Evolutionary conservation across 805 yeast genomes (phyloP), one percentile per base, ranked within the genome.

Genomic region (Lipomyces mesembrius): DNA sequence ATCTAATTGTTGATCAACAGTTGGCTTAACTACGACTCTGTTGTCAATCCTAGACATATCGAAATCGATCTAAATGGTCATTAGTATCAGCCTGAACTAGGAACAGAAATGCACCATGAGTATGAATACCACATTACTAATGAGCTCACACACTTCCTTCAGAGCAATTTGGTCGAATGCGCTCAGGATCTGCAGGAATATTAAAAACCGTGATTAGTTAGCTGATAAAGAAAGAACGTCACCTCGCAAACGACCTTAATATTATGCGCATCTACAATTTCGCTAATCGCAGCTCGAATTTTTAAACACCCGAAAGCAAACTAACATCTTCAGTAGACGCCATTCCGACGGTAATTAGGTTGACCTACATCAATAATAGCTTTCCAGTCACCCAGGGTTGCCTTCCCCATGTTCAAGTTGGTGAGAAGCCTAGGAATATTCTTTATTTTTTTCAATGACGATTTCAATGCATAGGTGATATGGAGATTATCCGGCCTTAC

Each of bases 51-150:
- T 69, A 2, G 83, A 78, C 12, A 70, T 62, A n/a, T 77, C 82
- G 64, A 79, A 76, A 69, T 83, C 84, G 55, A 81, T 76, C 69
- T 62, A 29, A 7, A n/a, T n/a, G 11, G 34, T n/a, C 55, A 52
- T 29, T 7, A 12, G 56, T n/a, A 54, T 32, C 29, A 56, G 49
- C n/a, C n/a, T 9, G 34, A 8, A n/a, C 14, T 35, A 22, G 5
- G n/a, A 37, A 20, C 25, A 2, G 17, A 35, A n/a, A 57, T 1
- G 22, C 51, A 46, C 35, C 37, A 53, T 7, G 59, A 25, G 4
- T 27, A 22, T 49, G 37, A 61, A 29, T 58, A 65, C 68, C 12
- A 71, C 74, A 29, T 56, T 61, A 32, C 77, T 75, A 46, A 78
- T 70, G 59, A 65, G 70, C 54, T 60, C 51, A 8, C 70, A 57